phyloP scores from a whole-genome alignment of 345 rosid genomes.

The Ceriops zippeliana region DNA sequence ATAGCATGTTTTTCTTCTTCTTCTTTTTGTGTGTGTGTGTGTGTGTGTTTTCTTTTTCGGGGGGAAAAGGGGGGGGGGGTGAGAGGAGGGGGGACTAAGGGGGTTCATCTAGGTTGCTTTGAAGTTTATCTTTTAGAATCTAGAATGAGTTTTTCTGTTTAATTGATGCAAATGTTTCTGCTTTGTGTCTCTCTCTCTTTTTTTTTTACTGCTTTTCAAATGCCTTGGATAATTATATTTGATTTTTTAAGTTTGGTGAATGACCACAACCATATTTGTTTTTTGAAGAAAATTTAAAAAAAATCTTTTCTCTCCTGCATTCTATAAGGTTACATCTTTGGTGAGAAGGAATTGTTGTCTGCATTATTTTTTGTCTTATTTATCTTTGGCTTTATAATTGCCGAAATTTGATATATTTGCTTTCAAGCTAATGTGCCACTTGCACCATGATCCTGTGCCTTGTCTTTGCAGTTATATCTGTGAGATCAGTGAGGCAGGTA shows the following conservation, averaged over 20 bases:
- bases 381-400: background rate
- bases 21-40: too few relatives aligned
- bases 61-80: too few relatives aligned
- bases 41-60: too few relatives aligned
- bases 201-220: background rate
- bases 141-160: too few relatives aligned
- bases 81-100: too few relatives aligned
- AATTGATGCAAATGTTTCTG: too few relatives aligned
- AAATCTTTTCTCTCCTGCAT: background rate
- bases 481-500: slow-evolving; percentile 90
- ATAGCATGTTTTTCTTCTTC: background rate
- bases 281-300: background rate
- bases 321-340: background rate
- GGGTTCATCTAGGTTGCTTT: too few relatives aligned
- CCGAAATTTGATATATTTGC: slow-evolving; percentile 2
- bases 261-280: background rate
- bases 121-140: too few relatives aligned
- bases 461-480: slow-evolving; percentile 68
- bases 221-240: background rate
- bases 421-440: background rate
- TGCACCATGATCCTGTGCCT: slow-evolving; percentile 9
- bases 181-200: too few relatives aligned
- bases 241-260: background rate
- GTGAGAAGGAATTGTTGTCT: too few relatives aligned
- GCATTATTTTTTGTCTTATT: background rate